Evolutionary conservation across 2,329 filamentous ascomycete genomes (phyloP), one percentile per base, ranked within the genome.

Genomic region (Corinectria fuckeliana): DNA sequence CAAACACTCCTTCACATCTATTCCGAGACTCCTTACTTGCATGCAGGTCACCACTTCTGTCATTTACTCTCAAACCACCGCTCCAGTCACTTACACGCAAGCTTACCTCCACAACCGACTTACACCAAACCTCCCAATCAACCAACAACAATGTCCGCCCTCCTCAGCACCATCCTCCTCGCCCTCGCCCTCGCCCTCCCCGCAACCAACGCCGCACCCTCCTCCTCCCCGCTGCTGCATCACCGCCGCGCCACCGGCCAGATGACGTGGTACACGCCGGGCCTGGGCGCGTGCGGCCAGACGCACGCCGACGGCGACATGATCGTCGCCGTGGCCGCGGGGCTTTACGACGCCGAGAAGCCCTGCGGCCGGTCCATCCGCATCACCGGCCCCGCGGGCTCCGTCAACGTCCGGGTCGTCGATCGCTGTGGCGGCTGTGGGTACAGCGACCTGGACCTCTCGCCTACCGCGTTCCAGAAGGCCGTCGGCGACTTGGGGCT

Each of bases 231-330:
- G 48, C 14, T 39, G n/a, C n/a, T n/a, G n/a, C n/a, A n/a, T n/a
- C 36, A 30, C 30, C 6, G 42, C n/a, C 59, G 48, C 47, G 26
- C 13, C 20, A n/a, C 39, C 3, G 68, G 67, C 36, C 45, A 60
- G 4, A 53, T 69, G 50, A 72, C 68, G 36, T 93, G 88, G 77
- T 93, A 90, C 73, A 77, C 79, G 16, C 85, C 89, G 0, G 79
- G 75, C 3, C 80, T 91, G 4, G 91, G 91, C 11, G 87, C 90
- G 0, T 94, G 91, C 71, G 91, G 91, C 5, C 74, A 82, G 28
- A 80, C 76, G 1, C 86, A 84, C 52, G 74, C 71, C 1, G 77
- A 80, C 7, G 75, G 72, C 7, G 88, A 92, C 56, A 70, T 82
- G 56, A 84, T 93, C 38, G 88, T 85, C 32, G 85, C 91, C 1